Conservation (phyloP, 805 yeast species). For the Saccharomycopsis lassenensis region DNA sequence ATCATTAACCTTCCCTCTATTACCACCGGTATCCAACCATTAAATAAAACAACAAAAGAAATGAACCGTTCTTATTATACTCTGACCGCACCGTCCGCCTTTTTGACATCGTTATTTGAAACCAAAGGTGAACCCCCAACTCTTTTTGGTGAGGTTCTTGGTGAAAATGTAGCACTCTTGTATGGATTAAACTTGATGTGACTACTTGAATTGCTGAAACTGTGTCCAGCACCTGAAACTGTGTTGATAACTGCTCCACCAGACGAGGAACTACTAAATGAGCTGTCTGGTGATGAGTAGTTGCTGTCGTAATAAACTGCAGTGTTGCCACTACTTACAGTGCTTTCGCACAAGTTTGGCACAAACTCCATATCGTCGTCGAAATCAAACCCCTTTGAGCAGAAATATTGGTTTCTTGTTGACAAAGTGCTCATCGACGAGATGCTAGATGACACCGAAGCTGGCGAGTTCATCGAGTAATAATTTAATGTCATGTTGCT, state of each 20-base stretch:
- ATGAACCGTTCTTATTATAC: no score
- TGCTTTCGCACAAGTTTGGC: constrained; percentile 15
- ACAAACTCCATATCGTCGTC: constrained; percentile 18
- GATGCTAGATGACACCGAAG: not conserved
- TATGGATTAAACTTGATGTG: constrained; percentile 17
- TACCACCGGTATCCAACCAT: no score
- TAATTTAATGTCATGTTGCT: no score
- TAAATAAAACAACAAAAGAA: no score
- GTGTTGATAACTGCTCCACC: not conserved
- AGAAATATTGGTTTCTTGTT: constrained; percentile 12
- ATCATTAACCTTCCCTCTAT: no score
- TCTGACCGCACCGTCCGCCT: no score
- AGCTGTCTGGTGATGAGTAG: constrained; percentile 5
- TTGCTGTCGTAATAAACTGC: not conserved
- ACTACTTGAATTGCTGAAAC: not conserved
- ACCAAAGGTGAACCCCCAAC: not conserved
- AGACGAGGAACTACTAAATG: no score
- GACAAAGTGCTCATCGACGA: not conserved
- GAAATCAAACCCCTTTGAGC: constrained; percentile 17
- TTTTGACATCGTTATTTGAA: no score
- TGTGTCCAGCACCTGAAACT: no score
- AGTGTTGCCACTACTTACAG: not conserved
- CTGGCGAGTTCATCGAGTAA: no score
- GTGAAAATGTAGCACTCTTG: constrained; percentile 16
- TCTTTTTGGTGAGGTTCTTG: constrained; percentile 15